phyloP scores from a whole-genome alignment of 805 yeast genomes.

The Starmera pachycereana region DNA sequence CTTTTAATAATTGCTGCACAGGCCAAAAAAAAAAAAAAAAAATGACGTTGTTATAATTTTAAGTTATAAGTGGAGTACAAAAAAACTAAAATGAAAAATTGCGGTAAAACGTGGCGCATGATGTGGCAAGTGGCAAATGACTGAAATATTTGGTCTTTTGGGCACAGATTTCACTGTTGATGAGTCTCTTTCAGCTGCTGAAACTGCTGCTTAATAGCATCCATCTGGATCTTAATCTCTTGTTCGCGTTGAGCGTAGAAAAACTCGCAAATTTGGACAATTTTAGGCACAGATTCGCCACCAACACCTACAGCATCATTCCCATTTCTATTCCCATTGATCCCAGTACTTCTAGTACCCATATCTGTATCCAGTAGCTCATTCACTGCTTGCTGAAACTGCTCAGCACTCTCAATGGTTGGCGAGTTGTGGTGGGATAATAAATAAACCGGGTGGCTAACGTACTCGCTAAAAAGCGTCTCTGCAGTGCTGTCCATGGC shows the following conservation, averaged over 20 bases:
- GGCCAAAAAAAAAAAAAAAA: no score
- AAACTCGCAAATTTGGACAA: constrained; percentile 14
- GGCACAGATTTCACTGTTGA: no score
- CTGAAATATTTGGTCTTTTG: no score
- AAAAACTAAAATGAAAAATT: no score
- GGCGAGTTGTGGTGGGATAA: constrained; percentile 12
- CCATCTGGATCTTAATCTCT: constrained; percentile 9
- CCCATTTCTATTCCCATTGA: not conserved
- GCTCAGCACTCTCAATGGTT: not conserved
- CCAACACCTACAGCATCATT: no score
- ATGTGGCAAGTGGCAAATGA: no score
- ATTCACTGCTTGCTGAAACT: not conserved
- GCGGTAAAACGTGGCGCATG: no score
- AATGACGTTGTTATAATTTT: no score
- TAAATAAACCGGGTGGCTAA: constrained; percentile 12
- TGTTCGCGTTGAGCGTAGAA: constrained; percentile 8
- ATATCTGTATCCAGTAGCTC: not conserved
- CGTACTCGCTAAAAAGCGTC: constrained; percentile 6
- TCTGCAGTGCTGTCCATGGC: constrained; percentile 4
- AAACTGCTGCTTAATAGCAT: constrained; percentile 5
- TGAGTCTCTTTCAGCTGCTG: not conserved
- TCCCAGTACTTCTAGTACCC: not conserved
- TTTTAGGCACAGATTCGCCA: no score
- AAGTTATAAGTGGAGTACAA: no score
- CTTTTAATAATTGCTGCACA: no score